Conservation (phyloP, 2,329 filamentous ascomycete genomes). For the Aureobasidium sp. region DNA sequence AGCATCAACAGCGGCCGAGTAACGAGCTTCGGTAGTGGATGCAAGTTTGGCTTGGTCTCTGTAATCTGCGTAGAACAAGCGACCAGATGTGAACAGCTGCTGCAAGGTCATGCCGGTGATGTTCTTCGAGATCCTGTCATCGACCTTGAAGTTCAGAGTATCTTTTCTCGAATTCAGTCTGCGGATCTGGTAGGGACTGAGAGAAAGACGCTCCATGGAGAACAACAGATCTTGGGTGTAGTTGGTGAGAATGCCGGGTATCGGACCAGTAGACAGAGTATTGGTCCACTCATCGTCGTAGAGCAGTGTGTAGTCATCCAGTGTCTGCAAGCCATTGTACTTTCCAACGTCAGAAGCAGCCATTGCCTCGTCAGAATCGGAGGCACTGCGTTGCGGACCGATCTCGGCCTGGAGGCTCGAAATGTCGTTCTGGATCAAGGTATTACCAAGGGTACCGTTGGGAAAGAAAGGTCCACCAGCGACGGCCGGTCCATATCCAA, state of each 20-base stretch:
- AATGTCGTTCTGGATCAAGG: neutral
- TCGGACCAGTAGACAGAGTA: neutral
- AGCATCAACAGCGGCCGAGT: neutral
- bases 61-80: neutral
- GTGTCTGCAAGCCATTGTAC: neutral
- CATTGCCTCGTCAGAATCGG: neutral
- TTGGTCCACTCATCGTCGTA: neutral
- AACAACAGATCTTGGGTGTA: conserved; percentile 1
- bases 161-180: neutral
- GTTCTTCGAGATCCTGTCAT: neutral
- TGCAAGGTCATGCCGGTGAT: neutral
- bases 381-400: neutral
- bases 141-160: conserved; percentile 1
- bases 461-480: neutral
- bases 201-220: neutral
- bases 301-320: neutral
- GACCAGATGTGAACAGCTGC: neutral
- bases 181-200: neutral
- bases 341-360: neutral
- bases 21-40: neutral
- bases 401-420: neutral
- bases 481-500: neutral
- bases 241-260: neutral
- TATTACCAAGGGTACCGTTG: neutral
- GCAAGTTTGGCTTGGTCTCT: neutral